Evolutionary conservation across 495 filamentous ascomycete species (phyloP), one percentile per base, ranked within the genome.

Genomic region (Letharia lupina): DNA sequence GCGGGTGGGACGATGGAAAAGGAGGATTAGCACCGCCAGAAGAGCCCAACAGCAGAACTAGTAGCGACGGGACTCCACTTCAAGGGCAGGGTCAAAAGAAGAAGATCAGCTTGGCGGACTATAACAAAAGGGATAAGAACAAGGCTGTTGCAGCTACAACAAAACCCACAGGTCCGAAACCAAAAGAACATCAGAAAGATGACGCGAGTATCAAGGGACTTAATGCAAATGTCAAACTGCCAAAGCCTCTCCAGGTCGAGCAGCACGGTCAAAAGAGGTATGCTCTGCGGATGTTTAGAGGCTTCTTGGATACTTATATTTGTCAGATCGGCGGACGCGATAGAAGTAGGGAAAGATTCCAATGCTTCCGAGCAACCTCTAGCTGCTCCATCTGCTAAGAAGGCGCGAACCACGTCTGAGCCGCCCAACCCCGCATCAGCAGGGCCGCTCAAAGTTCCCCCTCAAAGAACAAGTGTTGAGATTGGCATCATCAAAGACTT

Each of bases 1-100:
- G 81, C 41, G 79, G 81, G 66, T 84, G 81, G 81, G 81, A 81
- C 28, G 80, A 82, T 70, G 78, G 76, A 60, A 75, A 77, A 42
- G 81, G 79, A 64, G 74, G 72, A 73, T 76, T 80, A 66, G 79
- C 81, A 39, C 45, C 65, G 16, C 58, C 73, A 59, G 79, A 79
- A 69, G 72, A 69, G 54, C 68, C 70, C 56, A 71, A 76, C 23
- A 68, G 60, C 31, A 73, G 73, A 63, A 66, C 66, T 39, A 80
- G 73, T 70, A 75, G 74, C 31, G 70, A 71, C 62, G 75, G 71
- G 61, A 76, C 76, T 59, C 74, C 77, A 44, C 67, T 59, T 12
- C 68, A 58, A 64, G 71, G 70, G 15, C 70, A 60, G 64, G 69
- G 45, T 10, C 69, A 52, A n/a, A 81, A 76, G 69, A 82, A 80